Conservation (phyloP, 1,139 yeast species). For the Yamadazyma buinensis region DNA sequence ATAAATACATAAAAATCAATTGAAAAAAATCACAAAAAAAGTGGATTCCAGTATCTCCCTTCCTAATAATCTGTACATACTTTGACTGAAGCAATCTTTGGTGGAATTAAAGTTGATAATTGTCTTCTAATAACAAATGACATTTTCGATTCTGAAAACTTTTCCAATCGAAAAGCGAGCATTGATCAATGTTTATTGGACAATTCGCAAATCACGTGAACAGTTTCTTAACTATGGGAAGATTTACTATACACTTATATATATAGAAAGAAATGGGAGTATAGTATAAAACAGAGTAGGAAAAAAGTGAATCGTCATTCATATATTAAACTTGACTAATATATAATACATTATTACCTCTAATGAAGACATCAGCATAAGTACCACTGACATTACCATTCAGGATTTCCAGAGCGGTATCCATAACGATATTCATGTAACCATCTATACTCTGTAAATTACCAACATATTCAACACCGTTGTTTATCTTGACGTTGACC, state of each 20-base stretch:
- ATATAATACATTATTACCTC: conserved; percentile 77
- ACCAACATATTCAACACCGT: conserved; percentile 79
- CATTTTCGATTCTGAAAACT: conserved; percentile 37
- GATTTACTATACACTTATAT: too few species aligned
- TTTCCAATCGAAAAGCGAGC: conserved; percentile 7
- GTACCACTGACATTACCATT: conserved; percentile 52
- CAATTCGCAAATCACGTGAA: conserved; percentile 3
- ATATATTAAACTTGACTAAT: conserved; percentile 32
- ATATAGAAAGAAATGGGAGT: too few species aligned
- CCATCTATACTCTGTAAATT: conserved; percentile 90
- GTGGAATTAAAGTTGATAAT: conserved; percentile 95
- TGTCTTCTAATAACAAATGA: conserved; percentile 88
- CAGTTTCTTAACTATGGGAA: too few species aligned
- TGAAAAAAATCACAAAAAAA: too few species aligned
- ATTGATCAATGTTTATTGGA: conserved; percentile 14
- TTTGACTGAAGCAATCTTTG: conserved; percentile 95
- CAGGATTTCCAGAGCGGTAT: conserved; percentile 65
- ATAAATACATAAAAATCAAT: too few species aligned
- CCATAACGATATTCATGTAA: conserved; percentile 90
- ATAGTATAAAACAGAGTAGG: too few species aligned
- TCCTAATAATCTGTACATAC: too few species aligned
- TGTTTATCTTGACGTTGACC: conserved; percentile 79
- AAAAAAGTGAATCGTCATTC: background rate
- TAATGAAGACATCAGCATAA: conserved; percentile 85
- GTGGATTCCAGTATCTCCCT: too few species aligned